Base-by-base conservation (phyloP, 2,329 filamentous ascomycete genomes). In the Penicillium nordicum region DNA sequence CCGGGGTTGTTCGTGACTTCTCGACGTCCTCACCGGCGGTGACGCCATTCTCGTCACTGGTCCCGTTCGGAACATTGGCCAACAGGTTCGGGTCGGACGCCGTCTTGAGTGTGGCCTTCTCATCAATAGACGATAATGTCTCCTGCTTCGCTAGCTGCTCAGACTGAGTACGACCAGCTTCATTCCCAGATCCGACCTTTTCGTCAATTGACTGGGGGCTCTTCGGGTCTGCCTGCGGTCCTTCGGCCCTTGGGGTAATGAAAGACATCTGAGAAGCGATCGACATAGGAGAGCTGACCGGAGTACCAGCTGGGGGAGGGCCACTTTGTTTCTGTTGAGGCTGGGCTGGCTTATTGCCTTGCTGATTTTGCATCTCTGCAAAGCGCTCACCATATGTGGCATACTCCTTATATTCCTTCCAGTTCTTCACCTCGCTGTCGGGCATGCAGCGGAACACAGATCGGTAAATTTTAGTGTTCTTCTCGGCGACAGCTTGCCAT, bases 371-470 rank as follows among this genome's bases (percentile, higher is more conserved):
- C 66, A 82, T 74, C 65, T 88, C 86, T 54, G 84, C 83, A 78
- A 99, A 97, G 44, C 86, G 84, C 63, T 88, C 85, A 18, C 83
- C 82, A 71, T 97, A 97, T 5, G 86, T 82, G 52, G 84, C 81
- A 69, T 89, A 96, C 63, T 95, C 88, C 61, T 90, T 88, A 74
- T 99, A 99, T 61, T 96, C 89, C 63, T 89, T 87, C 94, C 94
- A 99, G 42, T 89, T 93, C 61, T 86, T 88, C 27, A 96, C 94
- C 69, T 97, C 91, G 50, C 87, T 97, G 72, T 99, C 94, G 1
- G 94, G 94, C 89, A 96, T 95, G 74, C 92, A 97, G 45, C 92
- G 87, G 79, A 99, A 99, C 9, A 99, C 93, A 59, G 89, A 86
- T 32, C 94, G 88, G 77, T 90, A 99, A 46, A 99, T 83, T 70